These are phyloP conservation scores for Trypanosoma grayi DNA, from an alignment of 208 protist species.

Conservation along the genomic window DNA sequence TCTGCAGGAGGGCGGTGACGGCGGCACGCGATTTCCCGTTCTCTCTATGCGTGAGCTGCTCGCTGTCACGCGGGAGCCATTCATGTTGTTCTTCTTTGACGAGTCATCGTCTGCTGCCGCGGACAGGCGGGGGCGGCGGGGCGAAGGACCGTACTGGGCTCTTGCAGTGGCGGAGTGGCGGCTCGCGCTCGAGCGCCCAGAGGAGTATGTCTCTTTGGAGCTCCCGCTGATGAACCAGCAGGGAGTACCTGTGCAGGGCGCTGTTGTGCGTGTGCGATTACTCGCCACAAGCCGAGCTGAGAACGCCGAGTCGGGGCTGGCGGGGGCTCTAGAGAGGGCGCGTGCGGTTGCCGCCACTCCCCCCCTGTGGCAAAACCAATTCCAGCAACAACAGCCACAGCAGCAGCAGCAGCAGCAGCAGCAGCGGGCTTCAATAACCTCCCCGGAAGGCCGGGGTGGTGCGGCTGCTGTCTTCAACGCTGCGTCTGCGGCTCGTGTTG, in stretches of 20 bases:
- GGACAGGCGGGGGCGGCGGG: not conserved
- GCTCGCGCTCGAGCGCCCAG: conserved; percentile 41
- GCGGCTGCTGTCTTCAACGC: not conserved
- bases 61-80: conserved; percentile 58
- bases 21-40: conserved; percentile 43
- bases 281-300: conserved; percentile 31
- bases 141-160: conserved; percentile 51
- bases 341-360: not conserved
- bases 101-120: conserved; percentile 36
- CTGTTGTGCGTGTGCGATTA: conserved; percentile 54
- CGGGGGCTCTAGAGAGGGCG: not conserved
- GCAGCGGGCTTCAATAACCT: not conserved
- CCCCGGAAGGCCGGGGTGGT: not conserved
- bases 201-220: conserved; percentile 33
- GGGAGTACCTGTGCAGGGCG: conserved; percentile 41
- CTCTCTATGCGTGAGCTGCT: conserved; percentile 38
- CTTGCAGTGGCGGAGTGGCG: conserved; percentile 73
- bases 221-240: conserved; percentile 58
- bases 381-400: not conserved
- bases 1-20: conserved; percentile 20
- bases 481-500: not conserved
- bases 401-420: not conserved
- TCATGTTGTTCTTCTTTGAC: conserved; percentile 79
- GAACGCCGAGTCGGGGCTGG: not conserved
- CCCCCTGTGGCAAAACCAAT: not conserved